Conservation (phyloP, 2,329 filamentous ascomycete genomes). For the Cladosporium oxysporum region DNA sequence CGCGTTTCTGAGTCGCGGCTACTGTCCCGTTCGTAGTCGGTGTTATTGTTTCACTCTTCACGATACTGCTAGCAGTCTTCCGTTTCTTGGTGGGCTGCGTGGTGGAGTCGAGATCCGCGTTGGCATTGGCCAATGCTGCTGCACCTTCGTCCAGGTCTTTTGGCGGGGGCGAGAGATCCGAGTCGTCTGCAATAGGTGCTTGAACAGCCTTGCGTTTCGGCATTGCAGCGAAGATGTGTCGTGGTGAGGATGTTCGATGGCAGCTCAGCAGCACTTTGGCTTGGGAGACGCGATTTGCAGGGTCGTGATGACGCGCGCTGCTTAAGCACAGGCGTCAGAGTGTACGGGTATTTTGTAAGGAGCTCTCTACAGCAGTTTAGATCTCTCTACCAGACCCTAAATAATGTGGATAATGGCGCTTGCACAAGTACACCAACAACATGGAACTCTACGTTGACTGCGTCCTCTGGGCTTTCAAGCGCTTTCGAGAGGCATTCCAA, state of each 20-base stretch:
- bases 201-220: conserved; percentile 30
- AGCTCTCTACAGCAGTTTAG: neutral
- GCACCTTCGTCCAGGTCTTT: conserved; percentile 22
- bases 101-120: conserved; percentile 10
- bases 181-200: conserved; percentile 22
- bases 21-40: neutral
- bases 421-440: neutral
- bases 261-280: neutral
- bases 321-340: neutral
- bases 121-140: conserved; percentile 11
- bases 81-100: conserved; percentile 27
- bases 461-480: neutral
- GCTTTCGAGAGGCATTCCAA: neutral
- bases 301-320: conserved; percentile 2
- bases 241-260: neutral
- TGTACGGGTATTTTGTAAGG: neutral
- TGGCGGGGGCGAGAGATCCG: conserved; percentile 28
- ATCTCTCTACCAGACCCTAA: neutral
- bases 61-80: conserved; percentile 19
- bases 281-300: conserved; percentile 5
- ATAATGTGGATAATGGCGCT: neutral
- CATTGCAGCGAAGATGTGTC: conserved; percentile 22
- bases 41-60: neutral
- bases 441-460: neutral
- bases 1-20: neutral